Evolutionary conservation across 495 filamentous ascomycete species (phyloP), one percentile per base, ranked within the genome.

Genomic region (Hypoxylon lienhwacheense): DNA sequence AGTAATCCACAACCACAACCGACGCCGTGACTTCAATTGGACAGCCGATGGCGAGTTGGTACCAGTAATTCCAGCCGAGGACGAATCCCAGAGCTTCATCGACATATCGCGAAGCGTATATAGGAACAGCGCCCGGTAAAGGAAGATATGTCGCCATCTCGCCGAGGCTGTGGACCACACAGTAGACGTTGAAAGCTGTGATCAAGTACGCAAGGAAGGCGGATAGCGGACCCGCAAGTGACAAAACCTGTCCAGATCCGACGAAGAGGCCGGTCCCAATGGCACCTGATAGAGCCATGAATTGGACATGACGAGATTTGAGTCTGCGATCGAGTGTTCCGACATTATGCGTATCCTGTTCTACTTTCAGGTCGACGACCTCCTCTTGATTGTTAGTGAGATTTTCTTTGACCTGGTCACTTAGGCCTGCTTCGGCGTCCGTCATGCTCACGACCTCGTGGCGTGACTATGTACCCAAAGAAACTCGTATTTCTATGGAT

Each of bases 81-180:
- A 86, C 81, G 57, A 88, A 88, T 5, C 86, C 86, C 61, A 88
- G 68, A 53, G 82, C 84, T 28, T 83, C 82, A 51, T 87, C 84
- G 47, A 88, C 81, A 48, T 86, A 82, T 43, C 85, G 82, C 37
- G 86, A 73, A 33, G 85, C 85, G 47, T 87, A 88, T 16, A 85
- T 59, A 3, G 73, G 71, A 16, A 79, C 66, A 5, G 72, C 71
- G 17, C 76, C 76, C 3, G 72, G 67, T 4, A 79, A 62, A 1
- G 84, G 78, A 31, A 87, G 76, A 73, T 81, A 85, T 44, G 83
- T 80, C 41, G 83, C 79, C 62, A 74, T 77, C 66, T 86, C 77
- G 43, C 81, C 81, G 36, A 75, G 67, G 34, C 70, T 67, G 26
- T 65, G 62, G 35, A 64, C 68, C 14, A 64, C 61, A 25, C 61